Conservation (phyloP, 1,284 basidiomycete species). For the Pterulicium gracile region DNA sequence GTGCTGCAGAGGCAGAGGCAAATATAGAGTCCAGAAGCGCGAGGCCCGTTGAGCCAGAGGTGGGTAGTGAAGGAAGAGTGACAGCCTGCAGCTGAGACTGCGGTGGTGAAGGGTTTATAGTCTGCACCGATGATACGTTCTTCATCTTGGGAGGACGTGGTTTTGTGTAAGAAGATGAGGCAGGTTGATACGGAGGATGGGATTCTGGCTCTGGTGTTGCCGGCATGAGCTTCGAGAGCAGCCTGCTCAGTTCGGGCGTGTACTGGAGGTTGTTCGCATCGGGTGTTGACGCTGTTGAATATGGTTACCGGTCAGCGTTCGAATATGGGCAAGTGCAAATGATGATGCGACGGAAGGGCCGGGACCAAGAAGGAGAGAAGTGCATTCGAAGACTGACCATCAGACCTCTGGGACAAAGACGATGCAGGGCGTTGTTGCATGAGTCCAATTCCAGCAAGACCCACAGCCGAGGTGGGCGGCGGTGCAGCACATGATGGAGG, state of each 20-base stretch:
- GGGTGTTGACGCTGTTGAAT: not conserved
- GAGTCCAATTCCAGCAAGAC: conserved; percentile 44
- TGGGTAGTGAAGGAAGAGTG: conserved; percentile 11
- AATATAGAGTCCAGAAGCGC: conserved; percentile 22
- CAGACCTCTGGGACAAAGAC: not conserved
- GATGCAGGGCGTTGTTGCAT: not conserved
- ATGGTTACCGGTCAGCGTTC: too few species aligned
- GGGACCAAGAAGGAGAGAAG: conserved; percentile 9
- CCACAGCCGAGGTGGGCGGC: conserved; percentile 19
- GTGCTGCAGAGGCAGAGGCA: conserved; percentile 12
- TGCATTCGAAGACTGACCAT: not conserved
- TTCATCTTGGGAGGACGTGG: not conserved
- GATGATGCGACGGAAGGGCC: too few species aligned
- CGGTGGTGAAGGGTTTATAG: conserved; percentile 1
- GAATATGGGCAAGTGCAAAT: too few species aligned
- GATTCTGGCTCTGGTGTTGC: too few species aligned
- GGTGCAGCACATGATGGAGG: conserved; percentile 43
- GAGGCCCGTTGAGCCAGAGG: conserved; percentile 18
- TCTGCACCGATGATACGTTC: not conserved
- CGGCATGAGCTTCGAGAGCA: not conserved
- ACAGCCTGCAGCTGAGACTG: not conserved
- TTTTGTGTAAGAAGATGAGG: conserved; percentile 7
- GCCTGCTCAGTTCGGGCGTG: not conserved
- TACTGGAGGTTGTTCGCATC: not conserved
- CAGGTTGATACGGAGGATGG: too few species aligned